These are phyloP conservation scores for Gonium pectorale DNA, from an alignment of 139 green algal species.

Conservation along the genomic window DNA sequence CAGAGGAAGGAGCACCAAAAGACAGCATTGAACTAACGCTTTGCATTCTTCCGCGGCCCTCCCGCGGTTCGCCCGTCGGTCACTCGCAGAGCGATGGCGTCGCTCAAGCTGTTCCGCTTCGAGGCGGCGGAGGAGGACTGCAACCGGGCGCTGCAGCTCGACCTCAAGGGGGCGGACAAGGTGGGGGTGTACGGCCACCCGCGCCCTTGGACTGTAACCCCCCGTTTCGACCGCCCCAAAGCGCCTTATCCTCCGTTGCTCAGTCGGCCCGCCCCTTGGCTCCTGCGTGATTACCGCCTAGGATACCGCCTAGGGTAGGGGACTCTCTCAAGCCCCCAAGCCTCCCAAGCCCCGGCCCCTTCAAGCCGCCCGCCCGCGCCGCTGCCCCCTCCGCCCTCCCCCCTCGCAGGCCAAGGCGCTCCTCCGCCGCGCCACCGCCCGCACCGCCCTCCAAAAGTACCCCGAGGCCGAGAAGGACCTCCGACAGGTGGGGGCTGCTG, in stretches of 20 bases:
- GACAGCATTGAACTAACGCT: too few relatives aligned
- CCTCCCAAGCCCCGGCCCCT: too few relatives aligned
- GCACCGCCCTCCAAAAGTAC: conserved; percentile 62
- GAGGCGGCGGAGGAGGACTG: conserved; percentile 71
- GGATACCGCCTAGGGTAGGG: too few relatives aligned
- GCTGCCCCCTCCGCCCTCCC: neutral
- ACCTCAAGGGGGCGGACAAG: conserved; percentile 57
- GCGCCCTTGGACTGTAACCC: too few relatives aligned
- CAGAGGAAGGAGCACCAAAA: too few relatives aligned
- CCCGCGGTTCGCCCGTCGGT: too few relatives aligned
- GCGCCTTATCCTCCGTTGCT: too few relatives aligned
- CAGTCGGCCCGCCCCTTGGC: too few relatives aligned
- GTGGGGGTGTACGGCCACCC: neutral
- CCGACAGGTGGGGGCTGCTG: conserved; percentile 3
- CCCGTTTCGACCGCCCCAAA: too few relatives aligned
- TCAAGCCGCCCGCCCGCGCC: neutral
- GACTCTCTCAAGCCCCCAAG: too few relatives aligned
- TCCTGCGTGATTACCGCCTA: too few relatives aligned
- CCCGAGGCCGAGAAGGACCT: conserved; percentile 61
- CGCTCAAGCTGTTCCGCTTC: conserved; percentile 69
- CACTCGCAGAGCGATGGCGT: conserved; percentile 60
- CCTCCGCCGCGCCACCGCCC: conserved; percentile 64
- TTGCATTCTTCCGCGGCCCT: neutral
- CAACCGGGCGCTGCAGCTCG: conserved; percentile 56
- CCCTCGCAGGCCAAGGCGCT: conserved; percentile 66